Evolutionary conservation across 208 protist species (phyloP).

Genomic region (Crithidia bombi): DNA sequence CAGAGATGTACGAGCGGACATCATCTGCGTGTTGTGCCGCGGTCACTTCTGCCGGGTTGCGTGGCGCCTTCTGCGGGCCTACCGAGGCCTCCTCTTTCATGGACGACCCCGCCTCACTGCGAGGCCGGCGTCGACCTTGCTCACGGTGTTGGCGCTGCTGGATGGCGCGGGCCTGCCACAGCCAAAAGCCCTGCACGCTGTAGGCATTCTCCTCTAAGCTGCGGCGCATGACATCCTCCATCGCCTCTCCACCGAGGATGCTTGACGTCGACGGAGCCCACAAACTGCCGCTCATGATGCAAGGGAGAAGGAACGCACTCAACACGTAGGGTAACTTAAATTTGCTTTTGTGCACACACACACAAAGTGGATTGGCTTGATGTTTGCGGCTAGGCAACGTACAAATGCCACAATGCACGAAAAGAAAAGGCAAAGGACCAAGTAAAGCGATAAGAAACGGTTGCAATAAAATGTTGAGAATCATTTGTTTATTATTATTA

Average conservation of each 20-base stretch:
- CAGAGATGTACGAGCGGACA: slow-evolving; percentile 27
- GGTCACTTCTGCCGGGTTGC: slow-evolving; percentile 7
- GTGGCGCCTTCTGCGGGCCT: background rate
- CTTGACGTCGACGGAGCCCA: slow-evolving; percentile 17
- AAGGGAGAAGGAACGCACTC: background rate
- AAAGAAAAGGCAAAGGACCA: no score
- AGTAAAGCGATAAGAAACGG: no score
- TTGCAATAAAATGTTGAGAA: no score
- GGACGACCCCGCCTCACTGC: slow-evolving; percentile 1
- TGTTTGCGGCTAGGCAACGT: no score
- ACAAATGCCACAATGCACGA: no score
- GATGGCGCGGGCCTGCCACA: slow-evolving; percentile 38
- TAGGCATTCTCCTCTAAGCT: slow-evolving; percentile 40
- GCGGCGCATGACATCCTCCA: slow-evolving; percentile 34
- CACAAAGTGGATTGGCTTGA: no score
- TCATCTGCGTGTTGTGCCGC: slow-evolving; percentile 27
- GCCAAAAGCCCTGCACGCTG: slow-evolving; percentile 39
- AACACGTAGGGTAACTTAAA: background rate
- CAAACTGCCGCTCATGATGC: slow-evolving; percentile 14
- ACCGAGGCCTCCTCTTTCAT: background rate
- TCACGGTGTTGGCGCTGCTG: slow-evolving; percentile 32
- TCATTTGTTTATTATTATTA: no score
- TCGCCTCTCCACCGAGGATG: slow-evolving; percentile 17
- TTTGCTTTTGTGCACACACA: no score
- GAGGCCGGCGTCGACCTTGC: slow-evolving; percentile 23